These are phyloP conservation scores for Rhamnella rubrinervis DNA, from an alignment of 331 rosid genomes.

Conservation along the genomic window DNA sequence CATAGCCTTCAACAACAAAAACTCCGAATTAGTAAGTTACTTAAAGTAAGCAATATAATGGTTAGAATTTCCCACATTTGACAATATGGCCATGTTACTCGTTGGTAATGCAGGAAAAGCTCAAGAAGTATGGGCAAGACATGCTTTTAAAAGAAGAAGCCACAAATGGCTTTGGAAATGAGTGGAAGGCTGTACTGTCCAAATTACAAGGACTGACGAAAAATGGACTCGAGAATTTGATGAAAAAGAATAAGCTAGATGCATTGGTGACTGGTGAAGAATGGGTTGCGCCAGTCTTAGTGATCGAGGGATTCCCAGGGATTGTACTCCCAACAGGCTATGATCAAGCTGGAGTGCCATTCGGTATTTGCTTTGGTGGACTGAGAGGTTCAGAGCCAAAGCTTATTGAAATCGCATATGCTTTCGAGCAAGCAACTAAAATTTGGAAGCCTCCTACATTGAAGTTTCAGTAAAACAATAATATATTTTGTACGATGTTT, in stretches of 20 bases:
- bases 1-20: constrained; percentile 52
- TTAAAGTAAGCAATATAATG: no score
- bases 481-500: no score
- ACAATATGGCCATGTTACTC: no score
- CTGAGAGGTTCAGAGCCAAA: constrained; percentile 61
- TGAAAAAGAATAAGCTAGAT: constrained; percentile 47
- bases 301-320: constrained; percentile 64
- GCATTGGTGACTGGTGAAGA: constrained; percentile 49
- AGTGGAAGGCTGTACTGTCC: constrained; percentile 28
- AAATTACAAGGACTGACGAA: constrained; percentile 29
- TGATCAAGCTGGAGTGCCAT: constrained; percentile 29
- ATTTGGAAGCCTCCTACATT: constrained; percentile 58
- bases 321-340: constrained; percentile 63
- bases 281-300: constrained; percentile 24
- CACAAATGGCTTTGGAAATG: constrained; percentile 42
- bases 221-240: constrained; percentile 52
- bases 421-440: constrained; percentile 64
- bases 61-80: no score
- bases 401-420: constrained; percentile 60
- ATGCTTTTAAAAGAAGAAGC: constrained; percentile 40
- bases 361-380: constrained; percentile 62
- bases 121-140: constrained; percentile 47
- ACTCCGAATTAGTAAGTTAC: constrained; percentile 40
- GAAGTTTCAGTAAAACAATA: no score
- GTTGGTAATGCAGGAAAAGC: constrained; percentile 39